Percentiles rank a stretch among this genome's conserved stretches.
Evolutionary conservation across 306 rosid genomes (phyloP).

Genomic region (Luffa aegyptiaca): DNA sequence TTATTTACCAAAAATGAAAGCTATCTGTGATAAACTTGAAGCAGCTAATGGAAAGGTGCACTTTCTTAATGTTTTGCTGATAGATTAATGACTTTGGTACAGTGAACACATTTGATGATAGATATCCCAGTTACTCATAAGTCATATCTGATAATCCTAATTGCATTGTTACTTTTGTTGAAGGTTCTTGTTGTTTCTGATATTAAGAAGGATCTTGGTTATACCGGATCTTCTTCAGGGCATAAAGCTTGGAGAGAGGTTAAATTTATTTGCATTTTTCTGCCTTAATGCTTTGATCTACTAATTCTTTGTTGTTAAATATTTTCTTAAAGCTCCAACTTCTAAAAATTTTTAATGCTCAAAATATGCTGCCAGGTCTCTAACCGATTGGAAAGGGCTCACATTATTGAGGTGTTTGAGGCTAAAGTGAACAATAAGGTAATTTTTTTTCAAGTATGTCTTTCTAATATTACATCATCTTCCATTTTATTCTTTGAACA

Average conservation of each 20-base stretch:
- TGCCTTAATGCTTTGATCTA: slow-evolving; percentile 4
- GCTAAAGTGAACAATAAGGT: slow-evolving; percentile 89
- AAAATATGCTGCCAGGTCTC: slow-evolving; percentile 36
- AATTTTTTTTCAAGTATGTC: not conserved
- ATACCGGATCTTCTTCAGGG: slow-evolving; percentile 37
- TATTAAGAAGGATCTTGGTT: slow-evolving; percentile 79
- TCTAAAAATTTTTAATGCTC: slow-evolving; percentile 5
- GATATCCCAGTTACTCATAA: not conserved
- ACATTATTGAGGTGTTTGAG: slow-evolving; percentile 56
- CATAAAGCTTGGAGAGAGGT: slow-evolving; percentile 78
- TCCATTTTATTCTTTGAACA: not conserved
- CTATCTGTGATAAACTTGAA: slow-evolving; percentile 54
- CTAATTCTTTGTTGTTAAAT: not conserved
- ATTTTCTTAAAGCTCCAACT: not conserved
- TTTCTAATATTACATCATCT: not conserved
- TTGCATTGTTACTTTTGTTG: slow-evolving; percentile 16
- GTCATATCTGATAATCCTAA: slow-evolving; percentile 7
- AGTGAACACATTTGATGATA: not conserved
- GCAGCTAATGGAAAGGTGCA: slow-evolving; percentile 73
- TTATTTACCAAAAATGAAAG: slow-evolving; percentile 61
- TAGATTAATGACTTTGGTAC: not conserved
- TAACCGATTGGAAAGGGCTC: slow-evolving; percentile 47
- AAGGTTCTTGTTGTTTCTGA: slow-evolving; percentile 80
- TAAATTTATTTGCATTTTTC: slow-evolving; percentile 7
- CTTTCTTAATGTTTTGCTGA: slow-evolving; percentile 8